phyloP scores from a whole-genome alignment of 164 flowering plant species.

The Chimonanthus salicifolius region DNA sequence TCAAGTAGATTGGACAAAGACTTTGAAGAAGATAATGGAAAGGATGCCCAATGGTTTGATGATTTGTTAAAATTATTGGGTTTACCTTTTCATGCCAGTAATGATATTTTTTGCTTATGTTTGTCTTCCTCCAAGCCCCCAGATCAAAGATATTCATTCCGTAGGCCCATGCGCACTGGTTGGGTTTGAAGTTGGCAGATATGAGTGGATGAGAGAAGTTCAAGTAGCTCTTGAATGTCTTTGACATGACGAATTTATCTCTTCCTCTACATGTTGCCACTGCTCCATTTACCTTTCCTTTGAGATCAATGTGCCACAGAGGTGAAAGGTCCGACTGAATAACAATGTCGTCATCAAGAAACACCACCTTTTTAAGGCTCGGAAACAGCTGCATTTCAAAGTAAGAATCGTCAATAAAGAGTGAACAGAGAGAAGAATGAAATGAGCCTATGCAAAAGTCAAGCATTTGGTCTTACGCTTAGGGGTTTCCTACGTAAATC shows the following conservation, averaged over 20 bases:
- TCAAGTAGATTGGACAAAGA: too few relatives aligned
- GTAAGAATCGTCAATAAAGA: too few relatives aligned
- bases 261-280: conserved; percentile 47
- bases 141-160: conserved; percentile 97
- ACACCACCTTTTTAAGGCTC: conserved; percentile 76
- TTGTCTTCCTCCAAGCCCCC: conserved; percentile 73
- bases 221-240: conserved; percentile 18
- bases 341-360: conserved; percentile 90
- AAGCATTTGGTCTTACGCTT: too few relatives aligned
- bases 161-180: conserved; percentile 98
- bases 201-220: conserved; percentile 68
- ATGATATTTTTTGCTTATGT: conserved; percentile 90
- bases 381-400: conserved; percentile 40
- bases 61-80: too few relatives aligned
- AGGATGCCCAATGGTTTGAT: too few relatives aligned
- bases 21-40: too few relatives aligned
- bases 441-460: too few relatives aligned
- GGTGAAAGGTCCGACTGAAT: conserved; percentile 77
- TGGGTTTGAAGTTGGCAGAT: conserved; percentile 66
- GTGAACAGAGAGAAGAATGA: too few relatives aligned
- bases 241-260: conserved; percentile 15
- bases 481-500: too few relatives aligned
- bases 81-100: conserved; percentile 87
- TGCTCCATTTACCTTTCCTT: conserved; percentile 89
- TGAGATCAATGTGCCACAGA: conserved; percentile 74